Base-by-base conservation (phyloP, 352 stramenopile species). In the Phytophthora macrochlamydospora region DNA sequence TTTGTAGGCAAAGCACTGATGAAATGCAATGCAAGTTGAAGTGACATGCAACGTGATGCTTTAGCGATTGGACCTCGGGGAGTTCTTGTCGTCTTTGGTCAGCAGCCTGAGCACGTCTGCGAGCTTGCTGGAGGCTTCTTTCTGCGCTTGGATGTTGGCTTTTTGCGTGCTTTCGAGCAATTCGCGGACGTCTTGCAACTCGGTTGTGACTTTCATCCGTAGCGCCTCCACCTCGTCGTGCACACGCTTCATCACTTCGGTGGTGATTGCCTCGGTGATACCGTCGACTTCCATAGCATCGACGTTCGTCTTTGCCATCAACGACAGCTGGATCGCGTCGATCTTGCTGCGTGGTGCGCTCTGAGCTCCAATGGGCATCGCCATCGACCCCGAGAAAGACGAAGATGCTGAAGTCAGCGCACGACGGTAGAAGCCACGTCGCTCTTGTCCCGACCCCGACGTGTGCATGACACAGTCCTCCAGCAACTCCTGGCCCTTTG, bases 231-330 rank as follows among this genome's bases (percentile, higher is more conserved):
- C 52, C 11, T 78, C 70, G 42, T 78, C 70, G 37, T 75, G 70
- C 45, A 78, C 56, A 9, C 68, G 65, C 33, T 74, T 78, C 52
- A 70, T 66, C 7, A 78, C 62, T 50, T 78, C 55, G n/a, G 70
- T 62, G 24, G 70, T 64, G 53, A 78, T 75, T 30, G 66, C 66
- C n/a, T 75, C 70, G 4, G 66, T 64, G 53, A 78, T 56, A 8
- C 11, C 63, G 7, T 52, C 12, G 45, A 74, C 42, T 28, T 78
- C 70, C 12, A 63, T 30, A 31, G 30, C 48, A 6, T 66, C 56
- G 11, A 60, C 44, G 1, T 49, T 49, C 3, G 13, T 35, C 14
- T 62, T 57, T 14, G 45, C 44, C 45, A 62, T 59, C 3, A 71
- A 29, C 29, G 65, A 63, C 28, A 67, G 35, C 14, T 71, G 44